Conservation (phyloP, 345 rosid species). For the Linum tenue region DNA sequence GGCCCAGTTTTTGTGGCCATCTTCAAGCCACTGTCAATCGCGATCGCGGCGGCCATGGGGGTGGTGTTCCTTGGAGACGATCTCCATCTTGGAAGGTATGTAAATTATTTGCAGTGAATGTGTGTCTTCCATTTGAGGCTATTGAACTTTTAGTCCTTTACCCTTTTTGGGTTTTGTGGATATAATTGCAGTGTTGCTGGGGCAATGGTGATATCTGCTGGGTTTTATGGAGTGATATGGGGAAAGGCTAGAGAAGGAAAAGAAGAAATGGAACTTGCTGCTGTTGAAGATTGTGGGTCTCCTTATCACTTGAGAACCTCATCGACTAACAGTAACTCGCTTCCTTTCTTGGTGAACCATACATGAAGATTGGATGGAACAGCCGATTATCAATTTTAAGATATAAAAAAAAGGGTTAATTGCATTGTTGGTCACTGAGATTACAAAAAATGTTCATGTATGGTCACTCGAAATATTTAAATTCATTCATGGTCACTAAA, state of each 20-base stretch:
- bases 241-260: constrained; percentile 12
- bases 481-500: no score
- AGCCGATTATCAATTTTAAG: no score
- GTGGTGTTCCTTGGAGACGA: constrained; percentile 29
- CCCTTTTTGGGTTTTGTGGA: not conserved
- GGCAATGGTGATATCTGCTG: constrained; percentile 6
- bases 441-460: no score
- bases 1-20: constrained; percentile 37
- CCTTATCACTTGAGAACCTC: no score
- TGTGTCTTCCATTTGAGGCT: not conserved
- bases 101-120: not conserved
- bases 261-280: no score
- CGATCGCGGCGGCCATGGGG: constrained; percentile 25
- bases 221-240: constrained; percentile 13
- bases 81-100: constrained; percentile 32
- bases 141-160: not conserved
- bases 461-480: no score
- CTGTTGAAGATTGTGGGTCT: no score
- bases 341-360: no score
- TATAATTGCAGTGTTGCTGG: constrained; percentile 12
- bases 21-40: constrained; percentile 36
- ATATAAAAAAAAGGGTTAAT: no score
- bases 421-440: no score
- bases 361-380: no score
- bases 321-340: no score